phyloP scores from a whole-genome alignment of 768 basidiomycete species.

The Erythrobasidium yunnanense region DNA sequence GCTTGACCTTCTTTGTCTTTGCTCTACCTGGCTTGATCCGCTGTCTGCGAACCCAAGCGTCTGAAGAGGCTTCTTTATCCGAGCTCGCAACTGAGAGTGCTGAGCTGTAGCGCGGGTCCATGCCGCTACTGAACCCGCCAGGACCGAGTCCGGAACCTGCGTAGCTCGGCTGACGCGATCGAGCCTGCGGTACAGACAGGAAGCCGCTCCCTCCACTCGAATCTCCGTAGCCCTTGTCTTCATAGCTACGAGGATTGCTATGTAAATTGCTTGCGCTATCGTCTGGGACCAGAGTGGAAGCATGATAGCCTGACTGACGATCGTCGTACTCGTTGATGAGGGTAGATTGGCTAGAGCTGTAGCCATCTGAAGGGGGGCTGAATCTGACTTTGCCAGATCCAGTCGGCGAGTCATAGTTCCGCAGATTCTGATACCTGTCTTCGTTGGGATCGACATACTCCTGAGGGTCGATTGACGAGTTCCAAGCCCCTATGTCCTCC shows the following conservation, averaged over 20 bases:
- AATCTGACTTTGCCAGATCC: too few species aligned
- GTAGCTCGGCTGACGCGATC: background rate
- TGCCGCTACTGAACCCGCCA: background rate
- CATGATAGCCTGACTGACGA: background rate
- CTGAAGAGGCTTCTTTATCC: slow-evolving; percentile 19
- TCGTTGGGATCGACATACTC: too few species aligned
- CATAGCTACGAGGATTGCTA: background rate
- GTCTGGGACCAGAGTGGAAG: background rate
- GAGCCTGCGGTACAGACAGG: slow-evolving; percentile 1
- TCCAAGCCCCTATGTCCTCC: too few species aligned
- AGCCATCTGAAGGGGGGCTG: too few species aligned
- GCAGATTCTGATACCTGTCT: too few species aligned
- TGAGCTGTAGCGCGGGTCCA: background rate
- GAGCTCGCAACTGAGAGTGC: slow-evolving; percentile 9
- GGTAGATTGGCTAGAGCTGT: background rate
- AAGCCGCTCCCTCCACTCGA: background rate
- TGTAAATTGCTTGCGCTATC: background rate
- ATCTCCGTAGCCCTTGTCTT: background rate
- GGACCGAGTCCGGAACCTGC: background rate
- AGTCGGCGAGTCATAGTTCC: too few species aligned
- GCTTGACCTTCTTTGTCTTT: slow-evolving; percentile 74
- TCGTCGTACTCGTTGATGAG: background rate
- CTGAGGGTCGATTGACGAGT: too few species aligned
- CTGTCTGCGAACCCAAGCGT: slow-evolving; percentile 37
- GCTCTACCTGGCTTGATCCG: slow-evolving; percentile 34